phyloP scores from a whole-genome alignment of 225 moss, liverwort and hornwort species.

The Neckera pumila region DNA sequence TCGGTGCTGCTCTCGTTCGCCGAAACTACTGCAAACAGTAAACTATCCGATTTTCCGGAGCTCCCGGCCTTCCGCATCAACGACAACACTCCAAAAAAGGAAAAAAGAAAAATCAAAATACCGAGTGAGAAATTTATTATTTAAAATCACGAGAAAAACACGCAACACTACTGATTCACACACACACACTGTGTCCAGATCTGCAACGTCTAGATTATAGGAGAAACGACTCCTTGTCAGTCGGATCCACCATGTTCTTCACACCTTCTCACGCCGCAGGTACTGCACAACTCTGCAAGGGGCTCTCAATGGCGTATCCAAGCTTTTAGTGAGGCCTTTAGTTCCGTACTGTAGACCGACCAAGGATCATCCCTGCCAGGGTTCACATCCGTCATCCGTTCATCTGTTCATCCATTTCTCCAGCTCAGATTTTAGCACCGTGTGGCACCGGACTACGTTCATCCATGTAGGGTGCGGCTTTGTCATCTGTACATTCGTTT shows the following conservation, averaged over 20 bases:
- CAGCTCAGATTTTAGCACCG: not conserved
- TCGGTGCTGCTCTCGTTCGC: constrained; percentile 48
- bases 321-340: not conserved
- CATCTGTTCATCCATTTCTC: no score
- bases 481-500: not conserved
- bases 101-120: fast-evolving
- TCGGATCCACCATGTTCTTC: not conserved
- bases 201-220: not conserved
- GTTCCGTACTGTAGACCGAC: not conserved
- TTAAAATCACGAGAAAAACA: not conserved
- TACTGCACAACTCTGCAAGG: not conserved
- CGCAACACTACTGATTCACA: not conserved
- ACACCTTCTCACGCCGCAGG: not conserved
- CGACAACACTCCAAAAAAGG: not conserved
- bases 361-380: not conserved
- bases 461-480: not conserved
- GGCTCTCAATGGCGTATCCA: not conserved
- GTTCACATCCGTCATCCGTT: no score
- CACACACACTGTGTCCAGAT: not conserved
- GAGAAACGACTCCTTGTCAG: not conserved
- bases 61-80: not conserved
- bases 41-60: not conserved
- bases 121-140: not conserved
- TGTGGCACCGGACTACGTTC: not conserved
- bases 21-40: not conserved